Evolutionary conservation across 345 rosid species (phyloP).

Genomic region (Psidium guajava): DNA sequence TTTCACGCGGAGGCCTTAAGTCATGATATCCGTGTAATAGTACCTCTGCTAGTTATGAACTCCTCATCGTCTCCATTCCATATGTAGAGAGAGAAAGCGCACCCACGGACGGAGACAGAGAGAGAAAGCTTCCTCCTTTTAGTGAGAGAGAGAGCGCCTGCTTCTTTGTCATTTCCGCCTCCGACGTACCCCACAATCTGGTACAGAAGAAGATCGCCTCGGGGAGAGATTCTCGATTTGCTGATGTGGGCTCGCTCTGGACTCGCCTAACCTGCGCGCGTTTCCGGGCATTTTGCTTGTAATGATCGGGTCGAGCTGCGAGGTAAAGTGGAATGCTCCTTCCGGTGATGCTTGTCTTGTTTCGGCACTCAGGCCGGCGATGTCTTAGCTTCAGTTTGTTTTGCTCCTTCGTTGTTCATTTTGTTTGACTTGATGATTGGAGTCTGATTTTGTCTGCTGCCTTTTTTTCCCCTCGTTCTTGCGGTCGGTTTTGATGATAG

Average conservation of each 20-base stretch:
- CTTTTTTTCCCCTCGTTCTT: not conserved
- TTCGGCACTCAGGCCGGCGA: no score
- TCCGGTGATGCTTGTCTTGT: no score
- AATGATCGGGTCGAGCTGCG: not conserved
- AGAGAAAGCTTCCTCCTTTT: conserved; percentile 4
- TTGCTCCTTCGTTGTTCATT: not conserved
- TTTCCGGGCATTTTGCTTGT: no score
- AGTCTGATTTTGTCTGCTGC: not conserved
- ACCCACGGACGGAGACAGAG: not conserved
- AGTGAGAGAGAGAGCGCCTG: conserved; percentile 4
- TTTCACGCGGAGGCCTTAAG: conserved; percentile 32
- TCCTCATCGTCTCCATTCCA: not conserved
- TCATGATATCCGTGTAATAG: conserved; percentile 43
- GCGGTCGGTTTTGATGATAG: not conserved
- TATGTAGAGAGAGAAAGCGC: conserved; percentile 14
- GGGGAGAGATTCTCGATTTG: not conserved
- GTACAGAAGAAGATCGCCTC: not conserved
- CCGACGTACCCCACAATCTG: not conserved
- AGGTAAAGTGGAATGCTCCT: not conserved
- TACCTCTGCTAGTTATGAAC: not conserved
- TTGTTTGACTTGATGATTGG: not conserved
- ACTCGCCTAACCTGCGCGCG: not conserved
- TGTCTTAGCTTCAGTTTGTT: not conserved
- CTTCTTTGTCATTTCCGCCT: conserved; percentile 17
- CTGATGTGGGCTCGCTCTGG: not conserved